These are phyloP conservation scores for Calophaca sinica DNA, from an alignment of 306 rosid genomes.

Conservation along the genomic window DNA sequence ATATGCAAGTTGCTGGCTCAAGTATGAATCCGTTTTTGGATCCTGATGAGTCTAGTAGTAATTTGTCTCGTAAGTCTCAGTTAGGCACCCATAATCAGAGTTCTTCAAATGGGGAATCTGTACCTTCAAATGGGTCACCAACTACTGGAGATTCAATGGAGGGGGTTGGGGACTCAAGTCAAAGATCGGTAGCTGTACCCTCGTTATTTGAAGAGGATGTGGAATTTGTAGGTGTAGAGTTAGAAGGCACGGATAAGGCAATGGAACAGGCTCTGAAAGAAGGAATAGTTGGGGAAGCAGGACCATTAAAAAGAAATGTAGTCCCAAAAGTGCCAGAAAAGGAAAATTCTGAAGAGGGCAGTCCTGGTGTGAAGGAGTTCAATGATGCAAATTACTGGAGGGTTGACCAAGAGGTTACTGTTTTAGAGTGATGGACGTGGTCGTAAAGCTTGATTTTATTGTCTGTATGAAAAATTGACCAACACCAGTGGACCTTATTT, in stretches of 20 bases:
- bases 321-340: slow-evolving; percentile 65
- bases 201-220: slow-evolving; percentile 95
- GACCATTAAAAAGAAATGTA: slow-evolving; percentile 77
- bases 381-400: slow-evolving; percentile 98
- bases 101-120: slow-evolving; percentile 62
- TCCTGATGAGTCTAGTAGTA: slow-evolving; percentile 52
- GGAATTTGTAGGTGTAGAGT: slow-evolving; percentile 92
- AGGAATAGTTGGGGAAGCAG: slow-evolving; percentile 97
- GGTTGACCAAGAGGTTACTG: slow-evolving; percentile 93
- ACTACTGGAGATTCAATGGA: slow-evolving; percentile 49
- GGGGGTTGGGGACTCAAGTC: slow-evolving; percentile 57
- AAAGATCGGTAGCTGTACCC: slow-evolving; percentile 59
- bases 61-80: slow-evolving; percentile 51
- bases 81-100: slow-evolving; percentile 47
- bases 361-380: slow-evolving; percentile 78
- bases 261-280: slow-evolving; percentile 95
- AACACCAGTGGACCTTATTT: slow-evolving; percentile 35
- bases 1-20: slow-evolving; percentile 74
- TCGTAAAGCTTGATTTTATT: slow-evolving; percentile 41
- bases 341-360: slow-evolving; percentile 75
- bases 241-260: slow-evolving; percentile 89
- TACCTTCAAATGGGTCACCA: slow-evolving; percentile 70
- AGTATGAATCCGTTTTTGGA: slow-evolving; percentile 86
- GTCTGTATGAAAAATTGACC: slow-evolving; percentile 52
- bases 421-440: slow-evolving; percentile 64